Percentiles rank a stretch among this genome's conserved stretches.
Conservation (phyloP, 352 stramenopile species). For the Pythium angustatum region DNA sequence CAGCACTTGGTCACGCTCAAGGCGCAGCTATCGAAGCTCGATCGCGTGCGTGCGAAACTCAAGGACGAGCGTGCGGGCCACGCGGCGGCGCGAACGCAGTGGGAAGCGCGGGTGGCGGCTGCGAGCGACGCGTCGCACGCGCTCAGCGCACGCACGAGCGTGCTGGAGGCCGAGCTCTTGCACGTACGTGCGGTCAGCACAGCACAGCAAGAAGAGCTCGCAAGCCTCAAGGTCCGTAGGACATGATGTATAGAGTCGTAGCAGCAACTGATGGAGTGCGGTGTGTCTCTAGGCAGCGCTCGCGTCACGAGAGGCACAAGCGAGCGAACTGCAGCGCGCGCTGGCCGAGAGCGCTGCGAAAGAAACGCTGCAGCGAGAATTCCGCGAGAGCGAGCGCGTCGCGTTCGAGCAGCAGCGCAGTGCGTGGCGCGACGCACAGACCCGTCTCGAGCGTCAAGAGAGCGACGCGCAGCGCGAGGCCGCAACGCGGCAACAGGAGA, state of each 20-base stretch:
- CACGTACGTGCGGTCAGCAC: constrained; percentile 19
- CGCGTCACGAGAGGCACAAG: constrained; percentile 23
- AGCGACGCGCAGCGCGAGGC: constrained; percentile 2
- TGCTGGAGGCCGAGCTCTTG: constrained; percentile 35
- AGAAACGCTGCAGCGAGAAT: constrained; percentile 28
- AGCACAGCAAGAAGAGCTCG: constrained; percentile 15
- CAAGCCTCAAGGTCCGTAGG: constrained; percentile 4
- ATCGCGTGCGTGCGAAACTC: constrained; percentile 22
- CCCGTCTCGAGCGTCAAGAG: constrained; percentile 4
- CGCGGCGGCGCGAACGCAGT: constrained; percentile 23
- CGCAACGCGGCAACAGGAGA: constrained; percentile 17
- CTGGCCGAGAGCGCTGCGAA: constrained; percentile 29
- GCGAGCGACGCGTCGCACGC: constrained; percentile 31
- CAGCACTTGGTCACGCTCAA: constrained; percentile 51
- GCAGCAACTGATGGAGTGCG: not conserved
- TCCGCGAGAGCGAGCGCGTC: constrained; percentile 32
- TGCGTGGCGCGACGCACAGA: constrained; percentile 10
- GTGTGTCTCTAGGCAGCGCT: constrained; percentile 2
- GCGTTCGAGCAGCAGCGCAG: constrained; percentile 35
- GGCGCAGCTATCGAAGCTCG: constrained; percentile 29
- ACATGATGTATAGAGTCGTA: too few species aligned
- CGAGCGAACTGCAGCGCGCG: constrained; percentile 31
- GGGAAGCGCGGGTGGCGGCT: constrained; percentile 30
- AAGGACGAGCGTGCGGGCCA: constrained; percentile 14
- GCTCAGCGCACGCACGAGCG: constrained; percentile 26